Conservation (phyloP, 2,329 filamentous ascomycete species). For the Nothophoma quercina region DNA sequence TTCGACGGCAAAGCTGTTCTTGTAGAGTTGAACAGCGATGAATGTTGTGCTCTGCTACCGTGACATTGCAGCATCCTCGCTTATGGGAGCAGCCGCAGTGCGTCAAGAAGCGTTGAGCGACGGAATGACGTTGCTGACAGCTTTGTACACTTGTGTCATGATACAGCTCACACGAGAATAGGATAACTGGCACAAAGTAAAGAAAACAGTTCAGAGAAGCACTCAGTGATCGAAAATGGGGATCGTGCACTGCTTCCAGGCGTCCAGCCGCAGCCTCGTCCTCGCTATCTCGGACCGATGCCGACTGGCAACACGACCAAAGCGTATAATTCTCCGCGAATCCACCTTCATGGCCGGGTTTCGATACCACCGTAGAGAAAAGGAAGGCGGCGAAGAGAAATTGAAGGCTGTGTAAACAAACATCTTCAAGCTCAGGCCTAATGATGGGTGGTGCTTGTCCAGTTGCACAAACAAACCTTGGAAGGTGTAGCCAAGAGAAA, state of each 20-base stretch:
- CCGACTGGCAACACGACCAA: not conserved
- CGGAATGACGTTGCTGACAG: not conserved
- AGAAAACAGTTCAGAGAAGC: not conserved
- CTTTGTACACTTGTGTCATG: not conserved
- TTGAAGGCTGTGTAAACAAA: constrained; percentile 3
- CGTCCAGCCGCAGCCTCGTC: constrained; percentile 17
- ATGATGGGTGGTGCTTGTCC: constrained; percentile 8
- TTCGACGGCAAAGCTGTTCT: not conserved
- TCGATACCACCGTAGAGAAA: not conserved
- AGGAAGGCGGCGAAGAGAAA: not conserved
- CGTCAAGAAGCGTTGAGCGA: not conserved
- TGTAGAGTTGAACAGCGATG: not conserved
- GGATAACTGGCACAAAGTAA: not conserved
- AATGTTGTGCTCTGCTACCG: not conserved
- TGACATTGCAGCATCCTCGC: not conserved
- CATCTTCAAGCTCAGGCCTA: constrained; percentile 7
- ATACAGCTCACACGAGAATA: not conserved
- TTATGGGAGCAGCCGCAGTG: not conserved
- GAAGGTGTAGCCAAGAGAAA: constrained; percentile 25
- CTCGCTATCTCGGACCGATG: not conserved
- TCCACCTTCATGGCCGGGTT: not conserved
- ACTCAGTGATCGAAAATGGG: not conserved
- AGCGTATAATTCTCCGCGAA: not conserved
- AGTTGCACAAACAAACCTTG: constrained; percentile 5
- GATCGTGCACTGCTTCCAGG: constrained; percentile 1